Evolutionary conservation across 345 rosid genomes (phyloP).

Genomic region (Ceriops zippeliana): DNA sequence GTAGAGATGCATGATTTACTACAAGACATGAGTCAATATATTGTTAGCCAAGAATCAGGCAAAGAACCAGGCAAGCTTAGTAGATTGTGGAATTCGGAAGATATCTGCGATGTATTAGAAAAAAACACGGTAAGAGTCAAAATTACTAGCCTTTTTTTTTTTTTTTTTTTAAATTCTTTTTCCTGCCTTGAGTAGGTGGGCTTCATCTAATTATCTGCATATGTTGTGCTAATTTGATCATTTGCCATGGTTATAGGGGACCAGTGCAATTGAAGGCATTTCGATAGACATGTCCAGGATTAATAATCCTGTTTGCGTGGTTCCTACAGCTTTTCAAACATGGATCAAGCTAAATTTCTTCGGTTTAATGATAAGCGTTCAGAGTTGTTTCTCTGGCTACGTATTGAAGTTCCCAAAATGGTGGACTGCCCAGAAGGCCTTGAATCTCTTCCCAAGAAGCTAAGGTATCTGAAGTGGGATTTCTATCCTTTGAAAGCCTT

Average conservation of each 20-base stretch:
- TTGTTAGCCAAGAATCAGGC: too few relatives aligned
- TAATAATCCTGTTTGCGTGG: background rate
- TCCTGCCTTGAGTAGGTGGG: background rate
- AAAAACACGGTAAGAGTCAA: too few relatives aligned
- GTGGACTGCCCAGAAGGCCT: slow-evolving; percentile 1
- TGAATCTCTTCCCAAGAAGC: background rate
- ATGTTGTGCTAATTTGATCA: background rate
- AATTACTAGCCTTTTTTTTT: too few relatives aligned
- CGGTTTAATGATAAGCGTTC: background rate
- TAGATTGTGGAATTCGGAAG: too few relatives aligned
- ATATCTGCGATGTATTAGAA: too few relatives aligned
- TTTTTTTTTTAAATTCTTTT: background rate
- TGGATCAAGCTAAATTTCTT: background rate
- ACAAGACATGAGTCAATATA: too few relatives aligned
- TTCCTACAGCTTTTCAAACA: background rate
- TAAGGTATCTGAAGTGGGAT: slow-evolving; percentile 9
- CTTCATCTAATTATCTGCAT: too few relatives aligned
- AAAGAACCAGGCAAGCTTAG: too few relatives aligned
- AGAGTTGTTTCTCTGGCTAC: too few relatives aligned
- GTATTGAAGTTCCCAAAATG: too few relatives aligned
- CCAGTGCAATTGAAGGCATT: background rate
- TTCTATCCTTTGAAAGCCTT: background rate
- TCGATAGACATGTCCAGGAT: background rate
- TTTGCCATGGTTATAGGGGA: background rate
- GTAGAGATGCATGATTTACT: too few relatives aligned